Evolutionary conservation across 805 yeast genomes (phyloP).

Genomic region (Lachancea quebecensis): DNA sequence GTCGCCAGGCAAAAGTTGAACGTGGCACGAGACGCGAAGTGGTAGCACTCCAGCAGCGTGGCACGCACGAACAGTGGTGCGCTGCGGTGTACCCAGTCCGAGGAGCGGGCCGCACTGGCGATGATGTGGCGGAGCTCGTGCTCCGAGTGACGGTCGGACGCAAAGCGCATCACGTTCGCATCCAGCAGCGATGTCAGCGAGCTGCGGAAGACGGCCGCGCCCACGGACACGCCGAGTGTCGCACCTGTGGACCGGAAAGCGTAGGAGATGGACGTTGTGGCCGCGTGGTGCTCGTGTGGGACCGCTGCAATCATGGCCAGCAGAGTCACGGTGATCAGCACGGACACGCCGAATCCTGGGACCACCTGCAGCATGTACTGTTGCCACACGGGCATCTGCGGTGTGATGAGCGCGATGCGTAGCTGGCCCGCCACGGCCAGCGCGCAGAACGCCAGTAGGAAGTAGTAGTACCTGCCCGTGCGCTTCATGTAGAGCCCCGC

Average conservation of each 20-base stretch:
- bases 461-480: slow-evolving; percentile 52
- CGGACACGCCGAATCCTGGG: slow-evolving; percentile 51
- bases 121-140: slow-evolving; percentile 40
- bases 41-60: slow-evolving; percentile 47
- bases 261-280: slow-evolving; percentile 84
- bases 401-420: slow-evolving; percentile 32
- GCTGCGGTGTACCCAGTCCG: slow-evolving; percentile 42
- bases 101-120: slow-evolving; percentile 45
- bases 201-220: slow-evolving; percentile 54
- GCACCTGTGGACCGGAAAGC: slow-evolving; percentile 83
- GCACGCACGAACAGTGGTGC: slow-evolving; percentile 49
- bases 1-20: slow-evolving; percentile 38
- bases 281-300: slow-evolving; percentile 63
- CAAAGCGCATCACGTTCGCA: slow-evolving; percentile 27
- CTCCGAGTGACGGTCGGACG: slow-evolving; percentile 33
- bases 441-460: slow-evolving; percentile 38
- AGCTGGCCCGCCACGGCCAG: slow-evolving; percentile 41
- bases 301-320: slow-evolving; percentile 67
- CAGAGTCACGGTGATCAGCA: slow-evolving; percentile 57
- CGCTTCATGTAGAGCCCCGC: slow-evolving; percentile 58
- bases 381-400: slow-evolving; percentile 33
- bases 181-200: slow-evolving; percentile 31
- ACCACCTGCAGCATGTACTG: slow-evolving; percentile 40
- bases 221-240: slow-evolving; percentile 70
- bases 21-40: slow-evolving; percentile 45